These are phyloP conservation scores for Psophocarpus tetragonolobus DNA, from an alignment of 306 rosid species.

Conservation along the genomic window DNA sequence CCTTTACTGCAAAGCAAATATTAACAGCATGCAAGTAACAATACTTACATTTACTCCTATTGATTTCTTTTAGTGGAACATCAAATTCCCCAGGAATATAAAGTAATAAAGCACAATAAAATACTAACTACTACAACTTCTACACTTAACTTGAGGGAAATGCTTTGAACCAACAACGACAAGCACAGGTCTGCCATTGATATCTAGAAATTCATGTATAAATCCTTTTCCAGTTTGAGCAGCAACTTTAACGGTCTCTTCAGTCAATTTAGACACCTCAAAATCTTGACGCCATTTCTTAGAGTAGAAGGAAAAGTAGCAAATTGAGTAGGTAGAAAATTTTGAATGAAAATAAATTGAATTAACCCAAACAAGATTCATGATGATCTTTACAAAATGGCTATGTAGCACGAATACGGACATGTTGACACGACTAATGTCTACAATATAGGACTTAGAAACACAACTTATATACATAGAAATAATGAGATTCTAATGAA, in stretches of 20 bases:
- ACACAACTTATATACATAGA: too few relatives aligned
- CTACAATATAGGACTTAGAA: too few relatives aligned
- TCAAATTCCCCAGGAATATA: neutral
- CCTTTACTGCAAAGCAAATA: neutral
- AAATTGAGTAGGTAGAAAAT: neutral
- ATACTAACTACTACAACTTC: constrained; percentile 3
- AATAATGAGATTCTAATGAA: too few relatives aligned
- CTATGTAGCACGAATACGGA: too few relatives aligned
- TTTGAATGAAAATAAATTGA: neutral
- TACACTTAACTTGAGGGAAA: constrained; percentile 69
- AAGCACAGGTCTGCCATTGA: constrained; percentile 77
- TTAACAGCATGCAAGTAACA: neutral
- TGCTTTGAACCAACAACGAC: constrained; percentile 79
- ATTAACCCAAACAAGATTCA: neutral
- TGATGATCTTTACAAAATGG: neutral
- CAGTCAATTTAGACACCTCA: constrained; percentile 70
- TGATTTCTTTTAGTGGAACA: neutral
- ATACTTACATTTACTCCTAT: neutral
- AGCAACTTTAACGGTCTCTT: constrained; percentile 58
- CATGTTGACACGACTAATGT: too few relatives aligned
- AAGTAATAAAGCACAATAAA: constrained; percentile 1
- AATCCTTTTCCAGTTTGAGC: constrained; percentile 83
- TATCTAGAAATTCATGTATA: constrained; percentile 77
- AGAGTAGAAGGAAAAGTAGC: constrained; percentile 43
- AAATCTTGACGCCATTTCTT: constrained; percentile 97